These are phyloP conservation scores for Sanchytrium tribonematis DNA, from an alignment of 371 early-diverging fungal species.

Conservation along the genomic window DNA sequence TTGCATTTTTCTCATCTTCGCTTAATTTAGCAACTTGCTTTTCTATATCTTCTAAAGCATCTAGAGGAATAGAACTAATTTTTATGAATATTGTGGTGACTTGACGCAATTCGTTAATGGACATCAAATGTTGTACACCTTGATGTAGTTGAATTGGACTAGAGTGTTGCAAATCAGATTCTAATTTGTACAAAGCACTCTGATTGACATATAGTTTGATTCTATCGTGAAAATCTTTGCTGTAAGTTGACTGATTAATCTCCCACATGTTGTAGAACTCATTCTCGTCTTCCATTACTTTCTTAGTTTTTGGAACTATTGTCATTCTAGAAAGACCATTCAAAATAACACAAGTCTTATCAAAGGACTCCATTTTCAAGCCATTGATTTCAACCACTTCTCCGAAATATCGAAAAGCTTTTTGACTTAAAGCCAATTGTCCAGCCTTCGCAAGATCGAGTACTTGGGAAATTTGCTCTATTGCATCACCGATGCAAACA, in stretches of 20 bases:
- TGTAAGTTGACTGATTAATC: slow-evolving; percentile 12
- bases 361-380: slow-evolving; percentile 14
- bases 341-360: slow-evolving; percentile 19
- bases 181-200: slow-evolving; percentile 20
- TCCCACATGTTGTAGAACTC: slow-evolving; percentile 7
- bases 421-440: slow-evolving; percentile 18
- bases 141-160: slow-evolving; percentile 13
- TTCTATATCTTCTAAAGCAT: too few species aligned
- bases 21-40: too few species aligned
- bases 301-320: background rate
- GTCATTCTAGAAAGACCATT: slow-evolving; percentile 10
- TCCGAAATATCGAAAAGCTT: slow-evolving; percentile 13
- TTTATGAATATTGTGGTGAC: slow-evolving; percentile 22
- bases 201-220: slow-evolving; percentile 17
- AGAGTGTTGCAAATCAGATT: slow-evolving; percentile 18
- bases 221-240: slow-evolving; percentile 4
- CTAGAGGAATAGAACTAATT: slow-evolving; percentile 12
- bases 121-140: slow-evolving; percentile 13
- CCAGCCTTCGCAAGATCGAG: slow-evolving; percentile 22
- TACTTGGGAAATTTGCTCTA: slow-evolving; percentile 18
- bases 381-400: slow-evolving; percentile 13
- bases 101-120: slow-evolving; percentile 17
- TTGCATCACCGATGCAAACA: slow-evolving; percentile 22
- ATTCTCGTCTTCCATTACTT: slow-evolving; percentile 5
- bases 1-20: too few species aligned